phyloP scores from a whole-genome alignment of 305 asterid genomes.

The Fraxinus floribunda region DNA sequence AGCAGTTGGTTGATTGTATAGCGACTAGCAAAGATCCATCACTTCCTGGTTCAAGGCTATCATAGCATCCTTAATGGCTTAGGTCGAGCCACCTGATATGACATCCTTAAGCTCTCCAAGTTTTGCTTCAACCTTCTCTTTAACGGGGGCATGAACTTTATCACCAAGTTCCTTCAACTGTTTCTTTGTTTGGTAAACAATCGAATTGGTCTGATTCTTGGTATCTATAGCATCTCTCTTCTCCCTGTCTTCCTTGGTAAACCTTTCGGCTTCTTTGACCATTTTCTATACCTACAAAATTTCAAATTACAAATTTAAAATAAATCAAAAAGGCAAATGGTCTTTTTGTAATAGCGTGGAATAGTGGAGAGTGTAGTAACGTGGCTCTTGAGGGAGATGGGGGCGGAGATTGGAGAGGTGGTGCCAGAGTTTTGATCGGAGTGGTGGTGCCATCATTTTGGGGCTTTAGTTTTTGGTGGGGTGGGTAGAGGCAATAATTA shows the following conservation, averaged over 20 bases:
- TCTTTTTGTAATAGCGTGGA: background rate
- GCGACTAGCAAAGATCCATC: conserved; percentile 92
- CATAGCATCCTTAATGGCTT: conserved; percentile 84
- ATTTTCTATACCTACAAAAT: conserved; percentile 70
- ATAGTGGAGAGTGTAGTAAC: too few relatives aligned
- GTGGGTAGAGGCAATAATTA: too few relatives aligned
- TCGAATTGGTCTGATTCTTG: conserved; percentile 89
- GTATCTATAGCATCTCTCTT: conserved; percentile 96
- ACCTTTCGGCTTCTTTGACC: conserved; percentile 90
- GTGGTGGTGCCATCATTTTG: too few relatives aligned
- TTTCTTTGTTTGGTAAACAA: conserved; percentile 92
- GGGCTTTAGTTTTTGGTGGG: too few relatives aligned
- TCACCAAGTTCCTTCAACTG: conserved; percentile 94
- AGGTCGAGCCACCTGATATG: conserved; percentile 77
- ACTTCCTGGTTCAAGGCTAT: conserved; percentile 89
- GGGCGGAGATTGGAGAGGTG: too few relatives aligned
- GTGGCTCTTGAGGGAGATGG: too few relatives aligned
- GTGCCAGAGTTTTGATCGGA: too few relatives aligned
- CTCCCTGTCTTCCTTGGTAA: conserved; percentile 91
- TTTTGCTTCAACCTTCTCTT: conserved; percentile 87
- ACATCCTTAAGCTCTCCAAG: conserved; percentile 85
- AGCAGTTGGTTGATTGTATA: conserved; percentile 76
- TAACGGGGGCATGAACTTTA: conserved; percentile 81
- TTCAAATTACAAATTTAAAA: background rate
- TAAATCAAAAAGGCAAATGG: background rate